These are phyloP conservation scores for Mallotus japonicus DNA, from an alignment of 441 rosid genomes.

Conservation along the genomic window DNA sequence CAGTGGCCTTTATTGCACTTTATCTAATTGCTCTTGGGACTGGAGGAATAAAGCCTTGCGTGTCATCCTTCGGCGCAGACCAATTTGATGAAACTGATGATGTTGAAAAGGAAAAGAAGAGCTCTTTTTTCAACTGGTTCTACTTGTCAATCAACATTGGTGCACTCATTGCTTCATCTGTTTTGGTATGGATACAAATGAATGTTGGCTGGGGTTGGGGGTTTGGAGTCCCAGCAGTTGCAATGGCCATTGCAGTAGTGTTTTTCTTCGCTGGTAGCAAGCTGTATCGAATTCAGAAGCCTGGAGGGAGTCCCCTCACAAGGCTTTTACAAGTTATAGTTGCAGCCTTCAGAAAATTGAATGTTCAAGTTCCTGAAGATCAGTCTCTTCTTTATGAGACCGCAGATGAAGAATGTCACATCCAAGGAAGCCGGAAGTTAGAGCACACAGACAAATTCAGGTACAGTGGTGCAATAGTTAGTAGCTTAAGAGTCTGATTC, in stretches of 20 bases:
- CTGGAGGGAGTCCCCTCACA: slow-evolving; percentile 92
- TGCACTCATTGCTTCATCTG: slow-evolving; percentile 79
- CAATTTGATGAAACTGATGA: slow-evolving; percentile 88
- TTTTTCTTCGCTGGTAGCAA: slow-evolving; percentile 76
- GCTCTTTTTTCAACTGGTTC: slow-evolving; percentile 96
- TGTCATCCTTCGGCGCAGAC: slow-evolving; percentile 94
- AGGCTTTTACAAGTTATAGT: slow-evolving; percentile 76
- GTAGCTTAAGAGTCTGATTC: background rate
- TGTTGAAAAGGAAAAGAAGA: slow-evolving; percentile 63
- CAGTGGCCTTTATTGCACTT: slow-evolving; percentile 61
- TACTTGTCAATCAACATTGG: slow-evolving; percentile 87
- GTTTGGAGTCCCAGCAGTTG: slow-evolving; percentile 80
- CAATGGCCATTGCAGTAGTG: slow-evolving; percentile 74
- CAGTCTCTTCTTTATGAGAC: slow-evolving; percentile 67
- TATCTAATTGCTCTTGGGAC: slow-evolving; percentile 93
- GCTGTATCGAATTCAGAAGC: slow-evolving; percentile 67
- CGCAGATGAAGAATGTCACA: slow-evolving; percentile 53
- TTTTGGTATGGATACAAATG: slow-evolving; percentile 92
- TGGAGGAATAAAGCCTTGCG: slow-evolving; percentile 95
- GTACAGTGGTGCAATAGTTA: slow-evolving; percentile 35
- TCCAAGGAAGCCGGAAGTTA: slow-evolving; percentile 82
- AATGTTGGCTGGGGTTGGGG: slow-evolving; percentile 99
- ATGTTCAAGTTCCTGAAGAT: slow-evolving; percentile 65
- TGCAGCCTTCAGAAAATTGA: slow-evolving; percentile 66
- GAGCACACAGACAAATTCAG: slow-evolving; percentile 61